Evolutionary conservation across 306 rosid species (phyloP).

Genomic region (Citrullus amarus): DNA sequence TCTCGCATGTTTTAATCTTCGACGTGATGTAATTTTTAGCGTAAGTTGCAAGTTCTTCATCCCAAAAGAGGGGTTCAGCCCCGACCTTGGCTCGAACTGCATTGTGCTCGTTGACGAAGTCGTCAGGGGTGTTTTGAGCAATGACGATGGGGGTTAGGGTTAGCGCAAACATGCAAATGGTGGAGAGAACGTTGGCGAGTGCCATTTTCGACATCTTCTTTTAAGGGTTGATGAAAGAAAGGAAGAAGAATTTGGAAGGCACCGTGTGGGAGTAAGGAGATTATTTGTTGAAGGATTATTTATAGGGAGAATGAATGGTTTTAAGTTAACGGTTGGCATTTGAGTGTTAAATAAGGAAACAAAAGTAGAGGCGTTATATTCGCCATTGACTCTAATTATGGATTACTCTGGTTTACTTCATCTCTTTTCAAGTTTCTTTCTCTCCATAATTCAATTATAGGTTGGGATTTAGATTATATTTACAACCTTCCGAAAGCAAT

Average conservation of each 20-base stretch:
- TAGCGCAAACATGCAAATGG: background rate
- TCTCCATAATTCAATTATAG: background rate
- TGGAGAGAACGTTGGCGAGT: background rate
- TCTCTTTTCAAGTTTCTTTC: background rate
- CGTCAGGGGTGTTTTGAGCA: background rate
- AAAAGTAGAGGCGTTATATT: background rate
- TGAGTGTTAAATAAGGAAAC: background rate
- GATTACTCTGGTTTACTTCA: background rate
- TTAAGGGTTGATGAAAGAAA: background rate
- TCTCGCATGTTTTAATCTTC: background rate
- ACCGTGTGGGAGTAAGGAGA: too few relatives aligned
- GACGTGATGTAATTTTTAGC: background rate
- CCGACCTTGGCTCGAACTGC: background rate
- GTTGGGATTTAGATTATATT: too few relatives aligned
- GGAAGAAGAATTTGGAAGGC: background rate
- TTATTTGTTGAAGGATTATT: too few relatives aligned
- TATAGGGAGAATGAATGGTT: background rate
- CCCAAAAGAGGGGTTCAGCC: background rate
- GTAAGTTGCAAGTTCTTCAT: background rate
- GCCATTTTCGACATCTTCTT: background rate
- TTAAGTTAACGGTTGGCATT: background rate
- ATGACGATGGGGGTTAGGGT: background rate
- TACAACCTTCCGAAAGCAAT: too few relatives aligned
- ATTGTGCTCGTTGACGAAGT: background rate
- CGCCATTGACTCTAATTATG: background rate